Evolutionary conservation across 2,329 filamentous ascomycete genomes (phyloP).

Genomic region (Paramyrothecium roridum): DNA sequence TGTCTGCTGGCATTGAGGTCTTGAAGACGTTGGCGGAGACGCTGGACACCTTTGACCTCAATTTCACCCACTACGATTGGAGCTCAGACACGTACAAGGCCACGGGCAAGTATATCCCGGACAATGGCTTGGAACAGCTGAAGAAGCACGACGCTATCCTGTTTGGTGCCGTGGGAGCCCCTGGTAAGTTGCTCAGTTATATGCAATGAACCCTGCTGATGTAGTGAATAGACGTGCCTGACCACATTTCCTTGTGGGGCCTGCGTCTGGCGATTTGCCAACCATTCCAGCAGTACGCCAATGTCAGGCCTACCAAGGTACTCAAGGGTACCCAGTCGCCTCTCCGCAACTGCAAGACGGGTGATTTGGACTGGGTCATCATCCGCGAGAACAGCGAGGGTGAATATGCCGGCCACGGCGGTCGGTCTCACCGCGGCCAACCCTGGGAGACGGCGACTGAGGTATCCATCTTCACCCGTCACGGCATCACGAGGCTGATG

Average conservation of each 20-base stretch:
- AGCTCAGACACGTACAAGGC: conserved; percentile 64
- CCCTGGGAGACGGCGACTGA: conserved; percentile 62
- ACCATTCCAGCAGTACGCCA: conserved; percentile 63
- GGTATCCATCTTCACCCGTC: conserved; percentile 59
- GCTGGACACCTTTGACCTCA: conserved; percentile 55
- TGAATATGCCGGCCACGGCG: conserved; percentile 64
- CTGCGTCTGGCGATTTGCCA: conserved; percentile 63
- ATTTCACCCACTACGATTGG: conserved; percentile 65
- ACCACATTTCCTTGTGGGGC: conserved; percentile 64
- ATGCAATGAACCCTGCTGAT: neutral
- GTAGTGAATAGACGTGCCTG: conserved; percentile 48
- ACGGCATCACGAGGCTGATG: conserved; percentile 56
- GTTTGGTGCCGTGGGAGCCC: conserved; percentile 63
- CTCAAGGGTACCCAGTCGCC: conserved; percentile 58
- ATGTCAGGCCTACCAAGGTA: conserved; percentile 61
- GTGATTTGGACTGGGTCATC: conserved; percentile 64
- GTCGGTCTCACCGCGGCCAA: conserved; percentile 54
- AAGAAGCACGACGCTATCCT: conserved; percentile 55
- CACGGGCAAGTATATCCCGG: conserved; percentile 50
- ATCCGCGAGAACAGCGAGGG: conserved; percentile 65
- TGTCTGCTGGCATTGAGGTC: conserved; percentile 57
- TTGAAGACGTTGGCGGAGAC: conserved; percentile 50
- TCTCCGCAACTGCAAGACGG: conserved; percentile 44
- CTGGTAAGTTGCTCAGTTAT: conserved; percentile 23
- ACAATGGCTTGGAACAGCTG: conserved; percentile 31